These are phyloP conservation scores for Tulasnella calospora DNA, from an alignment of 768 basidiomycete genomes.

Conservation along the genomic window DNA sequence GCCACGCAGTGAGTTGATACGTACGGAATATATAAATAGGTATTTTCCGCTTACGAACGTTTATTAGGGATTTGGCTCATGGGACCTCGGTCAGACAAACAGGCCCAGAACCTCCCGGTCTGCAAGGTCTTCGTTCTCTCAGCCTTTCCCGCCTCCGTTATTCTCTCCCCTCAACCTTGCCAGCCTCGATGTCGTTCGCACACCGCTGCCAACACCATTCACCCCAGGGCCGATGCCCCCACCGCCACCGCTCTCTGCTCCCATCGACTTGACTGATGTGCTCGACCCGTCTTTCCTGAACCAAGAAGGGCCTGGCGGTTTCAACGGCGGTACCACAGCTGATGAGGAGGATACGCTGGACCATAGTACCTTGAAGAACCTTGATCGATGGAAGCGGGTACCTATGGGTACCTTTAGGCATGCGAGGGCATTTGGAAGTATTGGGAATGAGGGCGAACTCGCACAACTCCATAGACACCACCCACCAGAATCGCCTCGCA, in stretches of 20 bases:
- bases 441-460: background rate
- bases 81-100: background rate
- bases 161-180: background rate
- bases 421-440: conserved; percentile 19
- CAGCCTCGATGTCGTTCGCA: background rate
- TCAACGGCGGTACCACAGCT: background rate
- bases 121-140: conserved; percentile 14
- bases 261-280: conserved; percentile 28
- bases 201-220: background rate
- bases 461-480: background rate
- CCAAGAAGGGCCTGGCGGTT: conserved; percentile 6
- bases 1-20: background rate
- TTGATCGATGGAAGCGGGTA: conserved; percentile 26
- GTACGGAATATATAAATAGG: background rate
- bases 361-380: conserved; percentile 14
- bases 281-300: conserved; percentile 25
- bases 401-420: conserved; percentile 27
- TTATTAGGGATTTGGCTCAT: background rate
- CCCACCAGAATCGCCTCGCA: background rate
- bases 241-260: background rate
- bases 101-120: conserved; percentile 2
- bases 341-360: conserved; percentile 19
- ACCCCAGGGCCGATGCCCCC: background rate
- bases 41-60: background rate
- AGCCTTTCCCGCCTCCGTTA: conserved; percentile 9